These are phyloP conservation scores for Ceriops zippeliana DNA, from an alignment of 345 rosid species.

Conservation along the genomic window DNA sequence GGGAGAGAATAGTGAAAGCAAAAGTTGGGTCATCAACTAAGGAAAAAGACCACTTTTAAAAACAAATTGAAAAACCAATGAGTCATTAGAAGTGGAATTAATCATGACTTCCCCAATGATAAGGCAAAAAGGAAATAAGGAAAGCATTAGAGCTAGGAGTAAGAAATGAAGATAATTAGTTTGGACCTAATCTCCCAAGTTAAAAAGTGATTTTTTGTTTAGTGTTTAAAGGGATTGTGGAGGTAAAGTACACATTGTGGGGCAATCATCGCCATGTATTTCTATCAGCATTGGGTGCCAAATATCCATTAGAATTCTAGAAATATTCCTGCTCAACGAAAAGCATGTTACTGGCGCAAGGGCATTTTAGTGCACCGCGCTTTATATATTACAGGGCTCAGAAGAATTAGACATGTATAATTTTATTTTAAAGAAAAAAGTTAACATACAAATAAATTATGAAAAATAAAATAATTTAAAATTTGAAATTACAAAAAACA, in stretches of 20 bases:
- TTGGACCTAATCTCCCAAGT: constrained; percentile 17
- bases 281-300: constrained; percentile 38
- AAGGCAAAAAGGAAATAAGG: constrained; percentile 19
- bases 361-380: too few relatives aligned
- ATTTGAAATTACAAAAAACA: too few relatives aligned
- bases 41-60: constrained; percentile 2
- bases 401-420: too few relatives aligned
- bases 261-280: constrained; percentile 33
- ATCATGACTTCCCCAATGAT: constrained; percentile 30
- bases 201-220: constrained; percentile 27
- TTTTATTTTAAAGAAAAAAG: too few relatives aligned
- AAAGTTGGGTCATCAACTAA: neutral
- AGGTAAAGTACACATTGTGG: constrained; percentile 15
- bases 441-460: too few relatives aligned
- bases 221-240: constrained; percentile 27
- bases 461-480: too few relatives aligned
- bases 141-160: constrained; percentile 10
- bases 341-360: neutral
- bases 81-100: constrained; percentile 38
- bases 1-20: constrained; percentile 15
- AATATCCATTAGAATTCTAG: constrained; percentile 26
- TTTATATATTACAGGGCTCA: too few relatives aligned
- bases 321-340: constrained; percentile 12
- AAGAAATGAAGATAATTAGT: neutral
- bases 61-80: constrained; percentile 29